Conservation (phyloP, 257 asterid species). For the Linaria vulgaris region DNA sequence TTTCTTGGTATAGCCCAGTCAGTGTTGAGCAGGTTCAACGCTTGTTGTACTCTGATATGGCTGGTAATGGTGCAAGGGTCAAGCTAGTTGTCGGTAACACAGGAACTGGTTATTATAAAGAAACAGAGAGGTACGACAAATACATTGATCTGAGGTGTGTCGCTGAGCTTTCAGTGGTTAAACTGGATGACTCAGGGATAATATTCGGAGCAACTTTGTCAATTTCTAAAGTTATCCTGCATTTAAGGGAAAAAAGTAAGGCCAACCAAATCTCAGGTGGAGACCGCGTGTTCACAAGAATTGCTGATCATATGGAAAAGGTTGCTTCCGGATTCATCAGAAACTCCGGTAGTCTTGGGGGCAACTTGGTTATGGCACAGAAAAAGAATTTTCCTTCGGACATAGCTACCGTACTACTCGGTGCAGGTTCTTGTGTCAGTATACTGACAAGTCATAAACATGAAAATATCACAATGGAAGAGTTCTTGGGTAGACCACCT, state of each 20-base stretch:
- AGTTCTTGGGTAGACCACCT: constrained; percentile 48
- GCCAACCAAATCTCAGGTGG: constrained; percentile 19
- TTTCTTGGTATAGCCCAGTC: constrained; percentile 59
- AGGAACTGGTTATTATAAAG: constrained; percentile 62
- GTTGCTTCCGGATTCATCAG: constrained; percentile 57
- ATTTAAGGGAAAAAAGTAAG: constrained; percentile 36
- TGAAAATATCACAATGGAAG: constrained; percentile 47
- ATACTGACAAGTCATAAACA: constrained; percentile 32
- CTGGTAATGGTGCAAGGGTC: constrained; percentile 28
- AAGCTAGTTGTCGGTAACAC: constrained; percentile 71
- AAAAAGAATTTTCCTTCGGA: constrained; percentile 66
- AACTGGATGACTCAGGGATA: constrained; percentile 38
- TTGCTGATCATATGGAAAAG: constrained; percentile 69
- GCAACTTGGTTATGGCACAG: constrained; percentile 72
- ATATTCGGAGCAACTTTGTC: constrained; percentile 64
- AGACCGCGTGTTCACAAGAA: constrained; percentile 31
- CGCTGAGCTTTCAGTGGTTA: constrained; percentile 49
- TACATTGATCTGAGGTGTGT: constrained; percentile 57
- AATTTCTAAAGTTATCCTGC: constrained; percentile 48
- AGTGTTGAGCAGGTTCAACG: constrained; percentile 49
- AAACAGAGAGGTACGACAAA: constrained; percentile 38
- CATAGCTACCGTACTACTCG: constrained; percentile 58
- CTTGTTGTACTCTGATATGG: constrained; percentile 38
- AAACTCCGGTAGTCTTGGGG: constrained; percentile 67
- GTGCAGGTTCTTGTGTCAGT: constrained; percentile 48